These are phyloP conservation scores for Groenewaldozyma auringiensis DNA, from an alignment of 1,139 yeast species.

Conservation along the genomic window DNA sequence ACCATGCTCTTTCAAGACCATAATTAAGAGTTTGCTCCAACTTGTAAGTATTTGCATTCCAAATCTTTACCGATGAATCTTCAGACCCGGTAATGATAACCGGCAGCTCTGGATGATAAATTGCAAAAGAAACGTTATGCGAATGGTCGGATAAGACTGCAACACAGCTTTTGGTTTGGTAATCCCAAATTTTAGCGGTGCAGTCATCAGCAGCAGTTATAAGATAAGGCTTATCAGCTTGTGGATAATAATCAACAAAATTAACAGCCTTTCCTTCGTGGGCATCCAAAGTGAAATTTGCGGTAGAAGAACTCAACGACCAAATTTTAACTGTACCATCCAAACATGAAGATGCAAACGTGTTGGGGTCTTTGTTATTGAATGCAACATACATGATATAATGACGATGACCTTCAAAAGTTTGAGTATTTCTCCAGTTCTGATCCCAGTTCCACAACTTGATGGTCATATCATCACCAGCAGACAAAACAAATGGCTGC, in stretches of 20 bases:
- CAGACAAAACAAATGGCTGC: constrained; percentile 79
- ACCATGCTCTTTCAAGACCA: constrained; percentile 96
- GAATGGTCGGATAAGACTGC: constrained; percentile 92
- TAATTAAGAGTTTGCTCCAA: constrained; percentile 86
- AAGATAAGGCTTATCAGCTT: constrained; percentile 91
- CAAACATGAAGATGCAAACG: constrained; percentile 94
- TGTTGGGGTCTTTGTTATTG: constrained; percentile 95
- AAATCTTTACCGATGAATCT: constrained; percentile 84
- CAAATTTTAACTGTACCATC: constrained; percentile 96
- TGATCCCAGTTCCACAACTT: constrained; percentile 97
- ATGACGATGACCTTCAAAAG: constrained; percentile 93
- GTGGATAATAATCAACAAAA: constrained; percentile 93
- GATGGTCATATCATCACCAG: constrained; percentile 86
- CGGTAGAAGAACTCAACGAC: constrained; percentile 84
- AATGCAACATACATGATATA: constrained; percentile 91
- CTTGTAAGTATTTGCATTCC: constrained; percentile 86
- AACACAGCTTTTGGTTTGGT: constrained; percentile 92
- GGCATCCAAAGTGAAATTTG: constrained; percentile 86
- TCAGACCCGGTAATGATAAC: constrained; percentile 79
- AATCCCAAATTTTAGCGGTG: constrained; percentile 91
- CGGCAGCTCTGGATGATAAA: constrained; percentile 95
- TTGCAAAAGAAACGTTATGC: constrained; percentile 90
- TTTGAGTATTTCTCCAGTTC: constrained; percentile 82
- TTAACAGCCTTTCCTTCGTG: constrained; percentile 93
- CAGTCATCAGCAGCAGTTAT: constrained; percentile 91